Base-by-base conservation (phyloP, 345 rosid species). In the Carallia pectinifolia region DNA sequence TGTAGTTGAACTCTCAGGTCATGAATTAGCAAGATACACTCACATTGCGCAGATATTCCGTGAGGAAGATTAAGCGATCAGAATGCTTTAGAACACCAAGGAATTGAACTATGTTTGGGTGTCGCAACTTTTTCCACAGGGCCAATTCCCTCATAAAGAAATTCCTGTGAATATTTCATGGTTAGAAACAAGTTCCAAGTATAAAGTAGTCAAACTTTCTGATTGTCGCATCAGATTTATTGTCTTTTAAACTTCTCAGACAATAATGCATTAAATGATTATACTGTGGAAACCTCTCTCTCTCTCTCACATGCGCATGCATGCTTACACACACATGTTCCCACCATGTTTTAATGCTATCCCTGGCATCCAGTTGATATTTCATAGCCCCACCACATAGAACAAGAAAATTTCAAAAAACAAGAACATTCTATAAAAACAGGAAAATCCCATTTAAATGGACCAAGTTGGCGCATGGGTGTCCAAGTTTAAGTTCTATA, bases 41-140 rank as follows among this genome's bases (percentile, higher is more conserved):
- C 73, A 88, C 92, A 70, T 88, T 79, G 74, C 83, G 64, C 40
- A 88, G 89, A 77, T 84, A 88, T 75, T 88, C 92, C 0, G 87
- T 84, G 18, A 88, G 84, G 74, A 88, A 88, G 70, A 88, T 82
- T 67, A 85, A 78, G 36, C 85, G 88, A 55, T 82, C 85, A 34
- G 84, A 71, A 67, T 78, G 80, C 81, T 84, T 88, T 29, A 88
- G 71, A 67, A 85, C 89, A 54, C 92, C 92, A 53, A 88, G 85
- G 83, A 87, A 88, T 78, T 88, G 89, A 70, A 85, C 89, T 54
- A 88, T 88, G 72, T 88, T 88, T 33, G 92, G 92, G 72, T 85
- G 92, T 64, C 88, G 84, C 76, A 88, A 71, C 82, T 58, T 82
- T 68, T 88, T 87, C 92, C 89, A 85, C 69, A 88, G 68, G 58